Evolutionary conservation across 768 basidiomycete species (phyloP).

Genomic region (Leccinum subgranulosum): DNA sequence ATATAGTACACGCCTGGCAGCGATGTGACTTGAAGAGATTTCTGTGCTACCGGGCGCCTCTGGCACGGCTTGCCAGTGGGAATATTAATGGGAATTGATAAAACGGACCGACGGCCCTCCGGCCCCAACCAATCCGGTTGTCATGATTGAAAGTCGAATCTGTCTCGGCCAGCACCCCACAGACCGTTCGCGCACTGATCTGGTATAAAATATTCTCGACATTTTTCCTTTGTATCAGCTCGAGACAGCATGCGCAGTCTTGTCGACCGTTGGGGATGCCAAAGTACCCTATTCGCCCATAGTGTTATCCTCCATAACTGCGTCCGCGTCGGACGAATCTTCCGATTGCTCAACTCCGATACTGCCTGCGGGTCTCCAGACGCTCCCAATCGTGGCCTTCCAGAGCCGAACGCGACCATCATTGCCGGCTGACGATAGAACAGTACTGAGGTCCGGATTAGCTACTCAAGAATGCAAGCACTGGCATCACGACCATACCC

Average conservation of each 20-base stretch:
- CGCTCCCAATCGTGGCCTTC: constrained; percentile 80
- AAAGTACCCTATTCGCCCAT: constrained; percentile 30
- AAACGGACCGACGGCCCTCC: constrained; percentile 3
- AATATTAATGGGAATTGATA: no score
- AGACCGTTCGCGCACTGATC: not conserved
- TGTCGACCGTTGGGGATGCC: not conserved
- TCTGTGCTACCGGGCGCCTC: not conserved
- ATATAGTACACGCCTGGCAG: not conserved
- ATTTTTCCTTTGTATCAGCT: not conserved
- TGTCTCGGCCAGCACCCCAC: not conserved
- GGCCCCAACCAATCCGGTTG: not conserved
- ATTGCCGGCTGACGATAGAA: constrained; percentile 81
- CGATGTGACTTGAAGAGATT: not conserved
- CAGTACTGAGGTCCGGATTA: constrained; percentile 49
- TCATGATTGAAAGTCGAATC: not conserved
- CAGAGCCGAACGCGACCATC: constrained; percentile 80
- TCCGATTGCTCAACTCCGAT: constrained; percentile 77
- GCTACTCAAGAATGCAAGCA: not conserved
- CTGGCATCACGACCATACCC: constrained; percentile 46
- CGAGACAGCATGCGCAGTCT: not conserved
- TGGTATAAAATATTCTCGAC: not conserved
- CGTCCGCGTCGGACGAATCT: constrained; percentile 42
- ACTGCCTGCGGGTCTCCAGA: constrained; percentile 81
- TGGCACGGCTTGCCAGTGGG: no score
- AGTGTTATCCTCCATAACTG: constrained; percentile 42